Evolutionary conservation across 306 rosid genomes (phyloP).

Genomic region (Rosa persica): DNA sequence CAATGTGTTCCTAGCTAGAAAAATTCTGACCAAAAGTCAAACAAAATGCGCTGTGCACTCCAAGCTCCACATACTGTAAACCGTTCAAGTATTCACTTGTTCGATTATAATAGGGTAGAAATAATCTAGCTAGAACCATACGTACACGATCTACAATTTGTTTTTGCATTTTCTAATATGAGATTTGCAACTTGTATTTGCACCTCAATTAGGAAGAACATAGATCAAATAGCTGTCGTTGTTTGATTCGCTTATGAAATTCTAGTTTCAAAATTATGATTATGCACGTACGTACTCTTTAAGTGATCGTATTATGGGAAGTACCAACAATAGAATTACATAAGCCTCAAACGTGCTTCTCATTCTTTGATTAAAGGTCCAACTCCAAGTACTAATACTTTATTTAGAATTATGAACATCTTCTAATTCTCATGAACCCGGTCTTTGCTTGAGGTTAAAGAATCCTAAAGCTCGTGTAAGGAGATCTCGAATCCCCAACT

Average conservation of each 20-base stretch:
- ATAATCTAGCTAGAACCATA: neutral
- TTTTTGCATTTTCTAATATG: neutral
- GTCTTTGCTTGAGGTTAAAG: slow-evolving; percentile 42
- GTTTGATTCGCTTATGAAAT: neutral
- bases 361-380: slow-evolving; percentile 43
- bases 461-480: slow-evolving; percentile 32
- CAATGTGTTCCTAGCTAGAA: neutral
- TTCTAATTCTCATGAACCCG: slow-evolving; percentile 25
- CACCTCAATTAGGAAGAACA: slow-evolving; percentile 6
- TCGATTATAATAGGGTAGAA: neutral
- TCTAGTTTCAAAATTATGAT: neutral
- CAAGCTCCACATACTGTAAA: neutral
- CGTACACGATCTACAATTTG: neutral
- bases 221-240: neutral
- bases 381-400: neutral
- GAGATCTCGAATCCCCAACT: slow-evolving; percentile 69
- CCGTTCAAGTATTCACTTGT: neutral
- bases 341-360: slow-evolving; percentile 38
- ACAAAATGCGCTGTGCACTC: slow-evolving; percentile 14
- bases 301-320: slow-evolving; percentile 16
- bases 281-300: neutral
- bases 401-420: neutral
- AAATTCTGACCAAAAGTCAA: slow-evolving; percentile 16
- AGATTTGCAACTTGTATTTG: neutral
- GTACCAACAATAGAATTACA: slow-evolving; percentile 20